phyloP scores from a whole-genome alignment of 176 grass and related monocot genomes.

The Luzula sylvatica region DNA sequence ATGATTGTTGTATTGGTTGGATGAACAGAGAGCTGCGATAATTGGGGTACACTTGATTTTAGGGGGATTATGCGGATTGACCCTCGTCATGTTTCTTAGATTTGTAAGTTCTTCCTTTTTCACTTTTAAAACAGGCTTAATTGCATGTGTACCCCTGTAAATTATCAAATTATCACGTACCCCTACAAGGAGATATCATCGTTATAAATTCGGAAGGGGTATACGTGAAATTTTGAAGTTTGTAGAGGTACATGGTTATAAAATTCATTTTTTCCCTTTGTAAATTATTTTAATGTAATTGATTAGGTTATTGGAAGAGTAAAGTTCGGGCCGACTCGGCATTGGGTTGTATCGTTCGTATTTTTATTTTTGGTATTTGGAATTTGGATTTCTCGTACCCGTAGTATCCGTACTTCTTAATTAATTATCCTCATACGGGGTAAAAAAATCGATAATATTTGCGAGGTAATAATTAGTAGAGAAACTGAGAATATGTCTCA shows the following conservation, averaged over 20 bases:
- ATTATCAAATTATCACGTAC: too few relatives aligned
- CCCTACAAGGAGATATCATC: too few relatives aligned
- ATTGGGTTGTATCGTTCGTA: slow-evolving; percentile 59
- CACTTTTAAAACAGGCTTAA: neutral
- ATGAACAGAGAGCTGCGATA: slow-evolving; percentile 75
- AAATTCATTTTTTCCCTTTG: too few relatives aligned
- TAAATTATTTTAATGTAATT: neutral
- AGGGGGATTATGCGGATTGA: slow-evolving; percentile 55
- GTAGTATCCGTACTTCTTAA: slow-evolving; percentile 37
- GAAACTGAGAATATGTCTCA: neutral
- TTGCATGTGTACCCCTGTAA: too few relatives aligned
- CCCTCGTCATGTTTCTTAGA: slow-evolving; percentile 72
- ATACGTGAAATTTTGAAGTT: too few relatives aligned
- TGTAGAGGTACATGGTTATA: too few relatives aligned
- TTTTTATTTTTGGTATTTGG: slow-evolving; percentile 93
- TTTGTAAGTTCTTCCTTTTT: slow-evolving; percentile 50
- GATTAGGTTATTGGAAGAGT: slow-evolving; percentile 57
- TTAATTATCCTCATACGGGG: neutral
- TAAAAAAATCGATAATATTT: too few relatives aligned
- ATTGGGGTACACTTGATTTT: slow-evolving; percentile 70
- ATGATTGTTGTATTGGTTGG: slow-evolving; percentile 23
- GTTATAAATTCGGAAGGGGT: too few relatives aligned
- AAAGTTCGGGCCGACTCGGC: slow-evolving; percentile 54
- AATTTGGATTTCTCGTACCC: slow-evolving; percentile 73
- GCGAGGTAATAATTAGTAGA: too few relatives aligned